Evolutionary conservation across 2,329 filamentous ascomycete species (phyloP).

Genomic region (Diaporthe longicolla): DNA sequence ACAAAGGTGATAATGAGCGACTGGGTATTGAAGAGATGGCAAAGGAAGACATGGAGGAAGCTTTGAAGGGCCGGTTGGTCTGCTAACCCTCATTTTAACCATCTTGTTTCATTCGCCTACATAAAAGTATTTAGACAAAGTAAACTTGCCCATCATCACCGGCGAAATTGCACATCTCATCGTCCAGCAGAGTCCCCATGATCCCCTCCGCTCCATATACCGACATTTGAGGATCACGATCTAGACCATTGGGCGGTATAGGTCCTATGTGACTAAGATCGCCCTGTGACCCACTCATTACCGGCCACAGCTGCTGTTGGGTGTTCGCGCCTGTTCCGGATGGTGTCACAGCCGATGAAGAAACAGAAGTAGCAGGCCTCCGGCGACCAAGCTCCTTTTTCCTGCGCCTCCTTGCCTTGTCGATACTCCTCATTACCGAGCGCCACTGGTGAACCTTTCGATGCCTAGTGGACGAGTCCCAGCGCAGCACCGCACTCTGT

Average conservation of each 20-base stretch:
- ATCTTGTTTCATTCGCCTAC: too few species aligned
- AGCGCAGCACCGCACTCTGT: constrained; percentile 14
- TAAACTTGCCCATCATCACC: constrained; percentile 2
- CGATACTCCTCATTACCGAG: constrained; percentile 22
- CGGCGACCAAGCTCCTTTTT: constrained; percentile 5
- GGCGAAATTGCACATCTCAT: constrained; percentile 13
- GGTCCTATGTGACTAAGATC: background rate
- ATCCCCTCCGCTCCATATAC: constrained; percentile 1
- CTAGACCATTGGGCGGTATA: background rate
- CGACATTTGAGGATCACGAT: background rate
- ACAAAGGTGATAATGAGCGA: constrained; percentile 53
- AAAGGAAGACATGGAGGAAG: constrained; percentile 51
- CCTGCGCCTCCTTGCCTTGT: constrained; percentile 8
- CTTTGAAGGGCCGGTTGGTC: background rate
- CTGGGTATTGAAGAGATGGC: constrained; percentile 53
- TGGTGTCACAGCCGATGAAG: background rate
- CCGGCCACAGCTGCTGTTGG: background rate
- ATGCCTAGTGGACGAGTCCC: constrained; percentile 16
- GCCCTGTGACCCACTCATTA: background rate
- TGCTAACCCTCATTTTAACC: background rate
- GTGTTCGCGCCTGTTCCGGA: background rate
- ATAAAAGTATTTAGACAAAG: background rate
- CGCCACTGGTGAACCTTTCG: constrained; percentile 20
- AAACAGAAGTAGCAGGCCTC: background rate
- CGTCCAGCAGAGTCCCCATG: constrained; percentile 5